Evolutionary conservation across 768 basidiomycete species (phyloP).

Genomic region (Mrakia blollopis): DNA sequence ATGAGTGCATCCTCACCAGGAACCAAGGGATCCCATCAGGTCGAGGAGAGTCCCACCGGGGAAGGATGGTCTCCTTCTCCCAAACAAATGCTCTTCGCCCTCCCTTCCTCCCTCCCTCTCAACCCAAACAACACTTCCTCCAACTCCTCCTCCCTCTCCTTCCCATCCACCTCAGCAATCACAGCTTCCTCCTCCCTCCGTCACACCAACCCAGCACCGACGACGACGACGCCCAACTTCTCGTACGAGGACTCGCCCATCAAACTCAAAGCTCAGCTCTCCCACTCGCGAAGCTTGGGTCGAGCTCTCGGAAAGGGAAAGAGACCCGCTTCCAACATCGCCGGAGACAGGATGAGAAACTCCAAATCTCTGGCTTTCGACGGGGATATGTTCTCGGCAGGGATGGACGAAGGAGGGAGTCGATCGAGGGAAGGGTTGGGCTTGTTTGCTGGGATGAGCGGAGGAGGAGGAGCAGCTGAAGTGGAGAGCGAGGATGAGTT

Average conservation of each 20-base stretch:
- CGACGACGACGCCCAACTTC: background rate
- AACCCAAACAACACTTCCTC: background rate
- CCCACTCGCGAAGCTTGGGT: slow-evolving; percentile 17
- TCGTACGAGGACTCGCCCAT: slow-evolving; percentile 20
- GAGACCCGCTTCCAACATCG: background rate
- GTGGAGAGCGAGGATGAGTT: slow-evolving; percentile 13
- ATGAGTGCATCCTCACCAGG: slow-evolving; percentile 1
- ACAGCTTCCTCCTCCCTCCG: background rate
- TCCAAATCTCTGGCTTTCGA: background rate
- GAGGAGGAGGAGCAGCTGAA: background rate
- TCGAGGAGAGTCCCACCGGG: background rate
- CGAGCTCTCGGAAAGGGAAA: slow-evolving; percentile 5
- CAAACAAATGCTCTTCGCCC: background rate
- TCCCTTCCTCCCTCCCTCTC: background rate
- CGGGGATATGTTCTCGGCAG: slow-evolving; percentile 14
- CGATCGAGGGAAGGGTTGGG: slow-evolving; percentile 11
- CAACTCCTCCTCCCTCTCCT: background rate
- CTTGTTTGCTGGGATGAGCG: background rate
- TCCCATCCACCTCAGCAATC: background rate
- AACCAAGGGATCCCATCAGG: background rate
- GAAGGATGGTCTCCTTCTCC: slow-evolving; percentile 10
- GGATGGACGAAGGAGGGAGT: background rate
- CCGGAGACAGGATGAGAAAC: background rate
- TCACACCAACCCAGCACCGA: background rate
- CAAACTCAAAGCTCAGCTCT: slow-evolving; percentile 18